Conservation (phyloP, 768 basidiomycete species). For the Suillus luteus region DNA sequence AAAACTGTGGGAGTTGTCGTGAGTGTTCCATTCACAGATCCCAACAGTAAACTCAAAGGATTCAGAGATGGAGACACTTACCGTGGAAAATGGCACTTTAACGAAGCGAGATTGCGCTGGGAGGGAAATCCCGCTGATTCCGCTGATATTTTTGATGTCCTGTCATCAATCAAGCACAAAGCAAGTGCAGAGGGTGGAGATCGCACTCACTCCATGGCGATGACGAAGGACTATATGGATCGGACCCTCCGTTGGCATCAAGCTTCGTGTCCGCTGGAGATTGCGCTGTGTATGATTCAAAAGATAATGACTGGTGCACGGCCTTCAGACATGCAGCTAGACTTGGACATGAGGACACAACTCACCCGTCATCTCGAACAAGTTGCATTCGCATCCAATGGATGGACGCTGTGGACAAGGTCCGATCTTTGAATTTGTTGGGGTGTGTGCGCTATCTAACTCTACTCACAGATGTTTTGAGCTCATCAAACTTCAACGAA, state of each 20-base stretch:
- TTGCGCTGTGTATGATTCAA: background rate
- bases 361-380: conserved; percentile 1
- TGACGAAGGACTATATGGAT: conserved; percentile 10
- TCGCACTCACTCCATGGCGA: conserved; percentile 32
- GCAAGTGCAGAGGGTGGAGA: conserved; percentile 21
- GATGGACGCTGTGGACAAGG: conserved; percentile 7
- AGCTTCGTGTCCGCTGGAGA: background rate
- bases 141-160: conserved; percentile 22
- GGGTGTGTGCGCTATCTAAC: too few species aligned
- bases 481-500: conserved; percentile 24
- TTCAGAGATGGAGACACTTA: background rate
- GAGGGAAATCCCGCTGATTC: conserved; percentile 34
- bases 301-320: background rate
- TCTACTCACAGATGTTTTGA: conserved; percentile 33
- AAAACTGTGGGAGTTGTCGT: conserved; percentile 9
- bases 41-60: too few species aligned
- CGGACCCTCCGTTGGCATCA: background rate
- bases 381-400: background rate
- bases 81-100: background rate
- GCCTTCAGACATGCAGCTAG: background rate
- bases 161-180: conserved; percentile 29
- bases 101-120: background rate
- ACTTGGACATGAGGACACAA: background rate
- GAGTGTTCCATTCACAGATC: background rate
- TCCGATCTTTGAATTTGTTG: background rate